Base-by-base conservation (phyloP, 139 green algal genomes). In the Coccomyxa sp. region DNA sequence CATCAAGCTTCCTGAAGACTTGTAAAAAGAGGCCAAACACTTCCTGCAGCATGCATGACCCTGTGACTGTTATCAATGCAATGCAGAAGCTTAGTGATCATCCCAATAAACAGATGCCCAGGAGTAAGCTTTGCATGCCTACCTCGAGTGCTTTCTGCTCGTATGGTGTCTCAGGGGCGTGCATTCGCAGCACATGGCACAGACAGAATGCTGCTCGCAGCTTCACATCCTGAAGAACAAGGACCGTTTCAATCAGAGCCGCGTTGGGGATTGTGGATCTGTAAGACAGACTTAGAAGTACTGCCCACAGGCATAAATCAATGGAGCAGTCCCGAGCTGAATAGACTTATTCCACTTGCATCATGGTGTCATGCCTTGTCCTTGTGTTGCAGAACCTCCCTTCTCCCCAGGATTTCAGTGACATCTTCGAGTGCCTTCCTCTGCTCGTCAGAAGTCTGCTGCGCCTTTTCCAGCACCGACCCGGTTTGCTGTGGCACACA, bases 111-210 rank as follows among this genome's bases (percentile, higher is more conserved):
- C 58, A 51, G 17, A 82, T 82, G 51, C 38, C 25, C 25, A 58
- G 74, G 58, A 27, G 4, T 21, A 31, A 31, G 59, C 58, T 25
- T 67, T 76, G 32, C 9, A 13, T 51, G 30, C 17, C 58, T n/a
- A 71, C n/a, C 25, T 57, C 0, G 1, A 45, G 38, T 18, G 30
- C 28, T 25, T 28, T 79, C 11, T n/a, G 17, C 27, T 81, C 84
- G 83, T 88, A 96, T 0, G 92, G 92, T 7, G 82, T 85, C 1
- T 96, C 92, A 21, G 92, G 92, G 0, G 91, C 92, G 58, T 88
- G 90, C 0, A 95, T 80, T 10, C 89, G 84, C 60, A 95, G 82
- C 21, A 94, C 58, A 51, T 93, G 84, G 9, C 84, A 85, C 10
- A 92, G 71, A 82, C 92, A 94, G 0, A 83, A 45, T 15, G 88